Conservation (phyloP, 176 grass and related monocot genomes). For the Neostapfia colusana region DNA sequence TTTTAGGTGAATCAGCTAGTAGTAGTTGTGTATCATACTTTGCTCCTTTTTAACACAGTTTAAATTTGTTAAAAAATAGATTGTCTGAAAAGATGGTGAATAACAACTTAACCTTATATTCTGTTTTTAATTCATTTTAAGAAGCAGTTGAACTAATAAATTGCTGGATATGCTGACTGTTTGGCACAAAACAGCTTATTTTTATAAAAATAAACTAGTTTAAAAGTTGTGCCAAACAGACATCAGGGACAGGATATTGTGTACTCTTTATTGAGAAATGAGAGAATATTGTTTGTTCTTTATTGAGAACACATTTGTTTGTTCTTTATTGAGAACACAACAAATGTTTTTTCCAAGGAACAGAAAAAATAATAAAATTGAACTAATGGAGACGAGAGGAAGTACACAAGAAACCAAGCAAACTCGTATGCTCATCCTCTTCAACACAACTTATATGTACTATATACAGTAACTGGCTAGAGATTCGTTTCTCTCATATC, state of each 20-base stretch:
- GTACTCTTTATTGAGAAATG: not conserved
- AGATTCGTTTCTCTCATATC: not conserved
- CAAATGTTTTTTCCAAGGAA: not conserved
- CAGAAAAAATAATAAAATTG: not conserved
- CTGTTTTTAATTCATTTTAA: too few relatives aligned
- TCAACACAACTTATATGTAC: slow-evolving; percentile 42
- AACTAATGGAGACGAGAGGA: not conserved
- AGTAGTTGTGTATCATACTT: too few relatives aligned
- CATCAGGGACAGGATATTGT: too few relatives aligned
- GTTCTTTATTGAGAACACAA: not conserved
- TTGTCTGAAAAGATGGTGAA: too few relatives aligned
- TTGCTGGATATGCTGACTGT: too few relatives aligned
- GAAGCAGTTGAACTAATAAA: too few relatives aligned
- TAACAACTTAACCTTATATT: too few relatives aligned
- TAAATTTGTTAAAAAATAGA: too few relatives aligned
- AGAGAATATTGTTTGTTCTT: not conserved
- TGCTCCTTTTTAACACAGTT: too few relatives aligned
- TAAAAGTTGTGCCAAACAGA: too few relatives aligned
- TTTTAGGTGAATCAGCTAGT: not conserved
- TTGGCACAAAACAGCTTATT: too few relatives aligned
- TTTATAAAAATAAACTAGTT: too few relatives aligned
- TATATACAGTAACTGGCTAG: slow-evolving; percentile 2
- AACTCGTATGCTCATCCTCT: slow-evolving; percentile 9
- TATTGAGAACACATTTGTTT: not conserved
- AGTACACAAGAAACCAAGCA: not conserved